Percentiles rank a stretch among this genome's conserved stretches.
phyloP scores from a whole-genome alignment of 2,329 filamentous ascomycete species.

The Fusarium sp. region DNA sequence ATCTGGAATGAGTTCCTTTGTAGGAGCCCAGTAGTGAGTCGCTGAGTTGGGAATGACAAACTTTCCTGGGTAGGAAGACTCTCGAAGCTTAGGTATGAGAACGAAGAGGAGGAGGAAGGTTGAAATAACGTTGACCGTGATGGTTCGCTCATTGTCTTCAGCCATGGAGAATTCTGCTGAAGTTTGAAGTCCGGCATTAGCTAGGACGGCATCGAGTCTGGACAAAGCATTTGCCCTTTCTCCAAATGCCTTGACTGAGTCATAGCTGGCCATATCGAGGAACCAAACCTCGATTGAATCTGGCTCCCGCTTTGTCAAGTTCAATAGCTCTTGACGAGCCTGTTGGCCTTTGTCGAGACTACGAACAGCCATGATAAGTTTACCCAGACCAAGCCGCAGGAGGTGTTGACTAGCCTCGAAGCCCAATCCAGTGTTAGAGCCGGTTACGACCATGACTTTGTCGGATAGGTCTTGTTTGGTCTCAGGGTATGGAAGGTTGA shows the following conservation, averaged over 20 bases:
- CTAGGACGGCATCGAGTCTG: slow-evolving; percentile 59
- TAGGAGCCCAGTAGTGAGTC: slow-evolving; percentile 45
- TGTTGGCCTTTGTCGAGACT: slow-evolving; percentile 56
- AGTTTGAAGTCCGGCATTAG: slow-evolving; percentile 59
- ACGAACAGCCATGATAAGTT: slow-evolving; percentile 56
- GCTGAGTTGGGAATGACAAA: slow-evolving; percentile 44
- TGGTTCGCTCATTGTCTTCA: slow-evolving; percentile 62
- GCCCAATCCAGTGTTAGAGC: slow-evolving; percentile 57
- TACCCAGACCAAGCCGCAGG: slow-evolving; percentile 48
- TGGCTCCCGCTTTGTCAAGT: neutral
- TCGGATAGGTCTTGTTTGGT: slow-evolving; percentile 36
- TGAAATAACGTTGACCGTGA: slow-evolving; percentile 53
- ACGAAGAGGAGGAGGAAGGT: slow-evolving; percentile 43
- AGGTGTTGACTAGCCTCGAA: slow-evolving; percentile 54
- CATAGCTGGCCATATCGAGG: slow-evolving; percentile 61
- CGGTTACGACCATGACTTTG: slow-evolving; percentile 55
- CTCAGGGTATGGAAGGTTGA: slow-evolving; percentile 42
- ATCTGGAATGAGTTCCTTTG: slow-evolving; percentile 40
- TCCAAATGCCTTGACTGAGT: slow-evolving; percentile 58
- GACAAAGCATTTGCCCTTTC: slow-evolving; percentile 45
- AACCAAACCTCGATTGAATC: slow-evolving; percentile 59
- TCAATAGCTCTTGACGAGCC: slow-evolving; percentile 53
- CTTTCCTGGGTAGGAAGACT: slow-evolving; percentile 19
- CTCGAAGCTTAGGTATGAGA: slow-evolving; percentile 46
- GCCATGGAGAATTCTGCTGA: slow-evolving; percentile 48